Conservation (phyloP, 2,329 filamentous ascomycete genomes). For the Aspergillus sp. region DNA sequence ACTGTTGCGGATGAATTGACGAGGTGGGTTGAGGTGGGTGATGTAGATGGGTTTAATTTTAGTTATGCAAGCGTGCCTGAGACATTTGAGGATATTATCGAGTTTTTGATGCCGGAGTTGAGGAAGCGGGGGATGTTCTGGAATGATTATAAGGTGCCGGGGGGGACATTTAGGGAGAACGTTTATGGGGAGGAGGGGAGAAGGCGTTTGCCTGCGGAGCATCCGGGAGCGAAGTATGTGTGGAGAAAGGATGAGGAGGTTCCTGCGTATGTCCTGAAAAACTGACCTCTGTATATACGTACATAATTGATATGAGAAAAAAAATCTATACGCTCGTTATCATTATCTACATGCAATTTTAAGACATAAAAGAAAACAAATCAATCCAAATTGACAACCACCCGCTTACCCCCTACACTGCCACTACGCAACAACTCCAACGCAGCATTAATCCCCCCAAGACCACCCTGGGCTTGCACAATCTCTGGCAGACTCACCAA, state of each 20-base stretch:
- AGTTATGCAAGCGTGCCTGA: constrained; percentile 29
- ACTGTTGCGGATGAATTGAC: constrained; percentile 34
- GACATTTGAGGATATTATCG: constrained; percentile 31
- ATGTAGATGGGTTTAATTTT: constrained; percentile 32
- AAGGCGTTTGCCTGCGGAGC: background rate
- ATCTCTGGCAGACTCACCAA: constrained; percentile 57
- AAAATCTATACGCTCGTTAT: background rate
- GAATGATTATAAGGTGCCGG: constrained; percentile 28
- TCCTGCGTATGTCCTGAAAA: background rate
- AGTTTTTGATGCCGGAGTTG: constrained; percentile 27
- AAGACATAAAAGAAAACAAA: constrained; percentile 1
- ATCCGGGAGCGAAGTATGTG: constrained; percentile 1
- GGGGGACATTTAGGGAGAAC: constrained; percentile 35
- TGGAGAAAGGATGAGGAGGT: background rate
- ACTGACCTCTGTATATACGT: background rate
- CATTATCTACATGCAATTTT: background rate
- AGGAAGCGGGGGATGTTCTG: constrained; percentile 32
- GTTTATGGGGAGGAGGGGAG: constrained; percentile 19
- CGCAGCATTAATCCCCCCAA: constrained; percentile 61
- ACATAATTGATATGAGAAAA: background rate
- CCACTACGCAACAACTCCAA: constrained; percentile 61
- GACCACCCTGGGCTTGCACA: constrained; percentile 56
- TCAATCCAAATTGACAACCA: constrained; percentile 49
- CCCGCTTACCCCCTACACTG: constrained; percentile 59
- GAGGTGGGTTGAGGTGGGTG: constrained; percentile 28